phyloP scores from a whole-genome alignment of 2,329 filamentous ascomycete species.

The Sporothrix variecibatus region DNA sequence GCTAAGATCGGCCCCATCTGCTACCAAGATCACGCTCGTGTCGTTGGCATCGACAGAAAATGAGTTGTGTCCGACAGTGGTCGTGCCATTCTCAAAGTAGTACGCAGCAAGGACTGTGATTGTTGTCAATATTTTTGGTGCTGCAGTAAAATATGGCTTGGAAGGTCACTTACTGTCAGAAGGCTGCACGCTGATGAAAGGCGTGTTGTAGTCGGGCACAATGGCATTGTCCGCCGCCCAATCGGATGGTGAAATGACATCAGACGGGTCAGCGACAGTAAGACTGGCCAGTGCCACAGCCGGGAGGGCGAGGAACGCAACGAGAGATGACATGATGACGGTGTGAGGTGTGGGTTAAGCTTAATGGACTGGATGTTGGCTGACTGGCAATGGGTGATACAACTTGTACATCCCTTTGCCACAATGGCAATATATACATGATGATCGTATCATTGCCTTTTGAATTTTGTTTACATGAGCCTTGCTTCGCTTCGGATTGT shows the following conservation, averaged over 20 bases:
- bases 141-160: too few relatives aligned
- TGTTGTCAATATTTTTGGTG: not conserved
- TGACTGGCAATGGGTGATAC: not conserved
- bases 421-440: not conserved
- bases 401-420: not conserved
- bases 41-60: slow-evolving; percentile 20
- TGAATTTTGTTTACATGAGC: not conserved
- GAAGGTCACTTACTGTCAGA: slow-evolving; percentile 11
- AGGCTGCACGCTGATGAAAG: slow-evolving; percentile 21
- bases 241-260: slow-evolving; percentile 13
- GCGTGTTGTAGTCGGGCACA: slow-evolving; percentile 20
- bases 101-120: slow-evolving; percentile 7
- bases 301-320: slow-evolving; percentile 6
- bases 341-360: not conserved
- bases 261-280: slow-evolving; percentile 16
- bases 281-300: slow-evolving; percentile 6
- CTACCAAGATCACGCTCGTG: slow-evolving; percentile 20
- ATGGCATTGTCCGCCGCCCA: slow-evolving; percentile 25
- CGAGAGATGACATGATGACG: not conserved
- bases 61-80: not conserved
- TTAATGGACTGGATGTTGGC: not conserved
- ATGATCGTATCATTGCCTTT: not conserved
- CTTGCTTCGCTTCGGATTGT: not conserved
- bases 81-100: not conserved
- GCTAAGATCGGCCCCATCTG: not conserved